These are phyloP conservation scores for Stagonosporopsis chrysanthemi DNA, from an alignment of 2,329 filamentous ascomycete species.

Conservation along the genomic window DNA sequence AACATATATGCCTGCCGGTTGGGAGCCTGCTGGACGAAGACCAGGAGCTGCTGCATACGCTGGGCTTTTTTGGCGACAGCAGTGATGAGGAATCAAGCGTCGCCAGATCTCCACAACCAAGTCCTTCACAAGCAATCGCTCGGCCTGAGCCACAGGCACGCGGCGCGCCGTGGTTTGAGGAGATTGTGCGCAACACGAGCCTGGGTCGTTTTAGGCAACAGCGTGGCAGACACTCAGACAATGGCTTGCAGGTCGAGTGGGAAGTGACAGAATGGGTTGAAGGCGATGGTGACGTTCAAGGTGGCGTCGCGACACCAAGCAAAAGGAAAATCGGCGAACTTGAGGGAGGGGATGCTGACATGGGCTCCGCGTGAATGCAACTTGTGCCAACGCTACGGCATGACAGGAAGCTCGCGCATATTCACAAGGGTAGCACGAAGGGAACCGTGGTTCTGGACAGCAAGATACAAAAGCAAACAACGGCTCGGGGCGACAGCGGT, in stretches of 20 bases:
- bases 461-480: conserved; percentile 18
- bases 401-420: conserved; percentile 36
- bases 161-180: conserved; percentile 87
- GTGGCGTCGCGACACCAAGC: conserved; percentile 25
- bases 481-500: conserved; percentile 28
- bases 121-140: conserved; percentile 21
- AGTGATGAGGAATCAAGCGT: conserved; percentile 37
- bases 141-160: conserved; percentile 41
- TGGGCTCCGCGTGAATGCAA: conserved; percentile 35
- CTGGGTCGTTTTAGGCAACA: conserved; percentile 72
- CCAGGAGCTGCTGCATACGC: conserved; percentile 73
- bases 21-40: conserved; percentile 77
- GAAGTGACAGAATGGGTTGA: conserved; percentile 75
- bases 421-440: conserved; percentile 17
- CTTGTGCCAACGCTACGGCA: conserved; percentile 26
- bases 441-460: conserved; percentile 6
- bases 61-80: conserved; percentile 67
- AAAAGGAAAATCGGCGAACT: conserved; percentile 48
- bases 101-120: conserved; percentile 23
- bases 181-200: conserved; percentile 76
- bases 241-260: conserved; percentile 76
- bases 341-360: conserved; percentile 40
- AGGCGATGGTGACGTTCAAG: conserved; percentile 50
- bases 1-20: conserved; percentile 82
- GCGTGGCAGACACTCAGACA: conserved; percentile 68